A percentile compares a stretch with the other conserved stretches of the same genome.
These are phyloP conservation scores for Rhizopogon rudus DNA, from an alignment of 768 basidiomycete species.

Conservation along the genomic window DNA sequence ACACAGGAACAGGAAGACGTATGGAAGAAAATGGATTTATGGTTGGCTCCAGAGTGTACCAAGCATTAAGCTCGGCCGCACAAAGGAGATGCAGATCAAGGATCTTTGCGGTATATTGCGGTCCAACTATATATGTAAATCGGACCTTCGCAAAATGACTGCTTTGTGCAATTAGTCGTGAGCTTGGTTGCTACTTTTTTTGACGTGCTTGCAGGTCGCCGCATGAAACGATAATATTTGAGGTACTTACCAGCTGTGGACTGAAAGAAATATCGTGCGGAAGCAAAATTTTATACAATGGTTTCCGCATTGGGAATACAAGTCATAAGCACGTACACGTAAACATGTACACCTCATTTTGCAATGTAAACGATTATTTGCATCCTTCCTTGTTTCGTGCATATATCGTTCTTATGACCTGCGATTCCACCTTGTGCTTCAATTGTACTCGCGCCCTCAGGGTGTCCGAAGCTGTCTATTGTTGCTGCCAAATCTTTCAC, in stretches of 20 bases:
- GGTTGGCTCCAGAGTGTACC: constrained; percentile 32
- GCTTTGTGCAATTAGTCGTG: neutral
- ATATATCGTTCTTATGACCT: neutral
- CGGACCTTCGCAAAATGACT: neutral
- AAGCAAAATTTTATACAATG: neutral
- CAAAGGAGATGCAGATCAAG: constrained; percentile 2
- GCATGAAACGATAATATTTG: neutral
- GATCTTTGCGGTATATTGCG: constrained; percentile 1
- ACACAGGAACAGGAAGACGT: constrained; percentile 49
- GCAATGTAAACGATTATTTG: neutral
- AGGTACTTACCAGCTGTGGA: neutral
- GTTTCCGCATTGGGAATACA: constrained; percentile 6
- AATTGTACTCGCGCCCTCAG: neutral
- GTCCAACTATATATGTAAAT: neutral
- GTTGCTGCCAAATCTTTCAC: neutral
- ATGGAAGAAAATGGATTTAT: constrained; percentile 58
- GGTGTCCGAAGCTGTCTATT: neutral
- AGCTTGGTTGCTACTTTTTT: constrained; percentile 3
- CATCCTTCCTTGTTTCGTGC: neutral
- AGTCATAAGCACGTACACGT: neutral
- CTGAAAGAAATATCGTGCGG: neutral
- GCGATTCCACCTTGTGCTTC: neutral
- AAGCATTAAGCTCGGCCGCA: constrained; percentile 6
- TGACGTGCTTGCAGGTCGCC: no score
- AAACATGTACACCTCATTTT: neutral